phyloP scores from a whole-genome alignment of 345 rosid genomes.

The Populus simonii region DNA sequence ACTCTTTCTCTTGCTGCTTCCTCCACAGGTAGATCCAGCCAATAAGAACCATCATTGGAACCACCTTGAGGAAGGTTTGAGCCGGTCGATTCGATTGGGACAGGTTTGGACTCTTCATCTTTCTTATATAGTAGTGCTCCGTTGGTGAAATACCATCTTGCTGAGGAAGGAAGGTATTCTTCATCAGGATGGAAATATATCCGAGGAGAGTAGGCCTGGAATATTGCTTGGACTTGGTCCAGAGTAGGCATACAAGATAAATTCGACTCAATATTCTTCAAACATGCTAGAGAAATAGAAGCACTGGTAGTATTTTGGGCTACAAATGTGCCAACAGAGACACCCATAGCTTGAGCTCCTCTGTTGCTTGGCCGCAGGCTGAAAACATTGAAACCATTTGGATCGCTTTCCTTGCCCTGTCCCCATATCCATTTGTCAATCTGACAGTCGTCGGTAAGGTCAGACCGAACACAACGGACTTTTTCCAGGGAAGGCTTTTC shows the following conservation, averaged over 20 bases:
- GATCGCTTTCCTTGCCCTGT: conserved; percentile 14
- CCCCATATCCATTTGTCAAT: conserved; percentile 60
- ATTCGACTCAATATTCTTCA: conserved; percentile 44
- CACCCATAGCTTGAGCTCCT: conserved; percentile 51
- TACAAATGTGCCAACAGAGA: conserved; percentile 56
- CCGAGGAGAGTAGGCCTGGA: conserved; percentile 54
- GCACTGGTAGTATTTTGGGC: conserved; percentile 25
- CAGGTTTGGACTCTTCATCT: conserved; percentile 60
- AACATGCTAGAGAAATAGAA: conserved; percentile 42
- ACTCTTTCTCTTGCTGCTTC: conserved; percentile 45
- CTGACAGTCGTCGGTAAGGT: conserved; percentile 57
- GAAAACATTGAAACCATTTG: conserved; percentile 39
- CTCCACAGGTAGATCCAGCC: conserved; percentile 77
- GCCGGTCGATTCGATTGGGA: conserved; percentile 42
- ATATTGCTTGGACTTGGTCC: conserved; percentile 42
- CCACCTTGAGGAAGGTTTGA: conserved; percentile 84
- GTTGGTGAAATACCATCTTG: conserved; percentile 63
- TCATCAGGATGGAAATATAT: conserved; percentile 79
- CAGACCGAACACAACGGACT: conserved; percentile 60
- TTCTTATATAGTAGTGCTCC: conserved; percentile 64
- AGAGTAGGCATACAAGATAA: conserved; percentile 63
- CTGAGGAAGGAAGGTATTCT: conserved; percentile 64
- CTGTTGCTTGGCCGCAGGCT: conserved; percentile 40
- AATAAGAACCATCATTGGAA: conserved; percentile 61
- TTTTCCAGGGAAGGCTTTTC: conserved; percentile 67